Evolutionary conservation across 306 rosid species (phyloP).

Genomic region (Myrica gale): DNA sequence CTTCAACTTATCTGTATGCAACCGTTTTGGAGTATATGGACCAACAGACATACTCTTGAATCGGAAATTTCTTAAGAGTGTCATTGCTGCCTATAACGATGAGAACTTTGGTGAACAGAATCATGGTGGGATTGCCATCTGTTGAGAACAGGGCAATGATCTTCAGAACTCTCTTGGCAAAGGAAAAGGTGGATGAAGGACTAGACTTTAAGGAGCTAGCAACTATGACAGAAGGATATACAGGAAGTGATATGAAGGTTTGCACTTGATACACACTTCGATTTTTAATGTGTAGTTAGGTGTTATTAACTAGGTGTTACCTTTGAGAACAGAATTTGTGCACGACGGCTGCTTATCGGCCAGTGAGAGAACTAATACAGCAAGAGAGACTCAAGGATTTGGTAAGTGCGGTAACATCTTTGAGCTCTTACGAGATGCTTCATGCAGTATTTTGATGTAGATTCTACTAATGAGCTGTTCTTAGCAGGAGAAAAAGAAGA

Average conservation of each 20-base stretch:
- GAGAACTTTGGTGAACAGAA: constrained; percentile 48
- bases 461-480: not conserved
- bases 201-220: constrained; percentile 75
- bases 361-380: constrained; percentile 81
- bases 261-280: constrained; percentile 6
- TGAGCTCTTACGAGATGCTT: not conserved
- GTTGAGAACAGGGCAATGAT: constrained; percentile 85
- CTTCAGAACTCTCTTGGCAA: constrained; percentile 61
- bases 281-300: constrained; percentile 9
- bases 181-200: constrained; percentile 63
- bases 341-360: constrained; percentile 89
- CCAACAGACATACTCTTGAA: not conserved
- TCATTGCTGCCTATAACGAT: not conserved
- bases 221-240: constrained; percentile 80
- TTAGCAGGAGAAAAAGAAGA: constrained; percentile 61
- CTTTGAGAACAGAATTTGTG: constrained; percentile 65
- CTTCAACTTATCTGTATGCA: not conserved
- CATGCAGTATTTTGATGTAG: constrained; percentile 16
- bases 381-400: constrained; percentile 72
- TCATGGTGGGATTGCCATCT: constrained; percentile 88
- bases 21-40: not conserved
- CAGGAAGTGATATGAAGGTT: constrained; percentile 97
- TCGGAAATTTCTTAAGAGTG: not conserved
- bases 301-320: constrained; percentile 11
- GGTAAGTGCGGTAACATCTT: constrained; percentile 38